These are phyloP conservation scores for Solanum peruvianum DNA, from an alignment of 257 asterid species.

Conservation along the genomic window DNA sequence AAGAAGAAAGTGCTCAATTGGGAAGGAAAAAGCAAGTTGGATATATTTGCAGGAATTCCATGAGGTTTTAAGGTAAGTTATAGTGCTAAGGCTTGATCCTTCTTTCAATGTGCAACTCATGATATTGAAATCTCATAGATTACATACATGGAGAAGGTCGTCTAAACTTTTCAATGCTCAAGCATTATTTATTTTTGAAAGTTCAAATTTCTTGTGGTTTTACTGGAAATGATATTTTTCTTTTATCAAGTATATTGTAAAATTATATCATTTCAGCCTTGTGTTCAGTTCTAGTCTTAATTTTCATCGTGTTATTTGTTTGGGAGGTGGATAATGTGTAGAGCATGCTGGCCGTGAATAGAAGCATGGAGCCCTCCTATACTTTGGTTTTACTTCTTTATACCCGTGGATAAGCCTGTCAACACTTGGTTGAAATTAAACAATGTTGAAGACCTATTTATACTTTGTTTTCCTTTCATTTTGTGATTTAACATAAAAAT, in stretches of 20 bases:
- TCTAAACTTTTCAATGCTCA: neutral
- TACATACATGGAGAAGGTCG: neutral
- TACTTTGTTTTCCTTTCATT: neutral
- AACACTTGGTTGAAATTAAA: neutral
- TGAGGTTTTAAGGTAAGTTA: constrained; percentile 53
- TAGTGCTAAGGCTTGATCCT: neutral
- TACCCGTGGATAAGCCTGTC: neutral
- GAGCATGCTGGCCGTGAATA: neutral
- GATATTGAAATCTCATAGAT: neutral
- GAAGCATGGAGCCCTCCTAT: neutral
- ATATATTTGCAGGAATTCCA: constrained; percentile 68
- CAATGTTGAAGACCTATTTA: neutral
- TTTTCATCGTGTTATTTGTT: neutral
- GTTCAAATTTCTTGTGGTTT: neutral
- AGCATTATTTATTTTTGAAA: neutral
- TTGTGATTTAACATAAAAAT: neutral
- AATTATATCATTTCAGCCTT: neutral
- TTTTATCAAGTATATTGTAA: neutral
- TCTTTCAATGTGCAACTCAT: neutral
- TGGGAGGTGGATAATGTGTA: neutral
- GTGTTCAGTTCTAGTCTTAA: neutral
- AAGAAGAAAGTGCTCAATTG: constrained; percentile 59
- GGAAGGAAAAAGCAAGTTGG: constrained; percentile 48
- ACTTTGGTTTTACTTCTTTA: neutral
- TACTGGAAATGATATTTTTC: neutral